These are phyloP conservation scores for Lepidium africanum DNA, from an alignment of 345 rosid genomes.

Conservation along the genomic window DNA sequence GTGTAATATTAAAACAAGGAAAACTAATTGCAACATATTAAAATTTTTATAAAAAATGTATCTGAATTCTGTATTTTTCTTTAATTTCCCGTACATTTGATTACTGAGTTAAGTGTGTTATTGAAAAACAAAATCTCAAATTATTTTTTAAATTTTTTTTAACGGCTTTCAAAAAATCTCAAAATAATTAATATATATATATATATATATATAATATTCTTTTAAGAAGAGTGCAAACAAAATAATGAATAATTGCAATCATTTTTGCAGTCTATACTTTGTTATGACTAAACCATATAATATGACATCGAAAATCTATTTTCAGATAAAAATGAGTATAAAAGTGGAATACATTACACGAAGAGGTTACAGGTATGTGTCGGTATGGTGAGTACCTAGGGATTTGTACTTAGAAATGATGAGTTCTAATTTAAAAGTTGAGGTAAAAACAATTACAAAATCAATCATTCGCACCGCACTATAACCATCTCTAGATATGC, in stretches of 20 bases:
- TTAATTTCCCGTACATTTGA: too few species aligned
- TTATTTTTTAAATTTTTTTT: too few species aligned
- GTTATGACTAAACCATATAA: background rate
- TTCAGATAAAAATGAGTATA: background rate
- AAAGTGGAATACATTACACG: background rate
- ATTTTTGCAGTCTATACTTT: background rate
- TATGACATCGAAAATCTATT: background rate
- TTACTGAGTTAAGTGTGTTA: too few species aligned
- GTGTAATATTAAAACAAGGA: too few species aligned
- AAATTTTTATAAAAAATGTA: too few species aligned
- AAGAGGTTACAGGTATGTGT: background rate
- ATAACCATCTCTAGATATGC: background rate
- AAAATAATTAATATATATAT: background rate
- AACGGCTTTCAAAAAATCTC: too few species aligned
- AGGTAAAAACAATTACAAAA: constrained; percentile 24
- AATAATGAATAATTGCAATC: background rate
- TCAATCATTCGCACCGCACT: constrained; percentile 28
- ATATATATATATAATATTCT: too few species aligned
- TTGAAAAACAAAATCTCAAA: too few species aligned
- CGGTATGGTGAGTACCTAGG: constrained; percentile 22
- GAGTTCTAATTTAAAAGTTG: constrained; percentile 19
- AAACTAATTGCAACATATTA: too few species aligned
- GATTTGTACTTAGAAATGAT: constrained; percentile 26
- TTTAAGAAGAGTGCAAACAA: background rate
- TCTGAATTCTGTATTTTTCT: too few species aligned